Conservation (phyloP, 495 filamentous ascomycete species). For the Rostrohypoxylon terebratum region DNA sequence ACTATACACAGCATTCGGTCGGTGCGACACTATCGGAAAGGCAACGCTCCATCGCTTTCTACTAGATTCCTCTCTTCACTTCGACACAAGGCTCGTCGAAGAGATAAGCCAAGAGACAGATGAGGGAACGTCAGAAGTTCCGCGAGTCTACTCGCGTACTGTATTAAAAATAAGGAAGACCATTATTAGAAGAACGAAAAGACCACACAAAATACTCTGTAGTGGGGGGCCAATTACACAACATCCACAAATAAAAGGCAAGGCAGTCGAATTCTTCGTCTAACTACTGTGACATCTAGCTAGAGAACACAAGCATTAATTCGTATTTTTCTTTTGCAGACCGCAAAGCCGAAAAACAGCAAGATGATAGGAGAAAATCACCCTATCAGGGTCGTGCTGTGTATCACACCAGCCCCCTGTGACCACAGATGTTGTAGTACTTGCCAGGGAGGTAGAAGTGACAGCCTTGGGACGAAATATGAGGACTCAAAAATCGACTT, state of each 20-base stretch:
- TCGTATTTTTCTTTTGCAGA: conserved; percentile 8
- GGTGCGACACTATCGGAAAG: conserved; percentile 35
- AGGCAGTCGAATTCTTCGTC: conserved; percentile 4
- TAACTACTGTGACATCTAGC: conserved; percentile 3
- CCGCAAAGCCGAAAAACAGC: neutral
- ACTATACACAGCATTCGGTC: conserved; percentile 33
- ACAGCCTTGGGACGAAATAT: neutral
- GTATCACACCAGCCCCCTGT: neutral
- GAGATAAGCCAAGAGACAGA: neutral
- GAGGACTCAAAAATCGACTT: neutral
- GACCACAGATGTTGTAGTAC: neutral
- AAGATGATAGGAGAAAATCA: neutral
- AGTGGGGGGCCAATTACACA: neutral
- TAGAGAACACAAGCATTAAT: conserved; percentile 13
- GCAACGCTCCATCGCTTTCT: neutral
- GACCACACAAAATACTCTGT: conserved; percentile 9
- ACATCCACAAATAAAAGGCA: neutral
- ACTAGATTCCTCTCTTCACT: neutral
- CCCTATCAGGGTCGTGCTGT: conserved; percentile 1
- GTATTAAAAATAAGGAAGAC: neutral
- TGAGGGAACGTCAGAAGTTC: neutral
- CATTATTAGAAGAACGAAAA: conserved; percentile 1
- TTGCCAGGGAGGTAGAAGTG: neutral
- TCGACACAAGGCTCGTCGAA: neutral
- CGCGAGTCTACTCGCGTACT: conserved; percentile 13